Conservation (phyloP, 2,329 filamentous ascomycete species). For the Teratosphaeria epicoccoides region DNA sequence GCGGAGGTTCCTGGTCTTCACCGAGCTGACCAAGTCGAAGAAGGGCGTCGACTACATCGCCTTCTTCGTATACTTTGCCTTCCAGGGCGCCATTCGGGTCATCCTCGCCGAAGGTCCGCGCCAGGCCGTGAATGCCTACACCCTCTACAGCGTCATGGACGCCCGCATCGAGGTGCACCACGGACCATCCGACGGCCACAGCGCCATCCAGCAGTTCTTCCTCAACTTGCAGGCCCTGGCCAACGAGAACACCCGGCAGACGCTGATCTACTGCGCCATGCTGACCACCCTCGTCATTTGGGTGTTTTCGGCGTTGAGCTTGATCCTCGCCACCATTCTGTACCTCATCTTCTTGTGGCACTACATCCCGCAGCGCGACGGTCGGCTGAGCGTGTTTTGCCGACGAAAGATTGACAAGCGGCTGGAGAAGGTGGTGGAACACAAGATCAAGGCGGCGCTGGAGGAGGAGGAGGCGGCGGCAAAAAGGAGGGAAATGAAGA, state of each 20-base stretch:
- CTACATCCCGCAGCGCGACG: conserved; percentile 74
- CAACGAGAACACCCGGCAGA: conserved; percentile 63
- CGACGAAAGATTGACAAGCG: conserved; percentile 82
- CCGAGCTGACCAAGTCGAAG: conserved; percentile 79
- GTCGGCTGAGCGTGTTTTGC: conserved; percentile 74
- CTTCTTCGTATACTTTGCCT: conserved; percentile 80
- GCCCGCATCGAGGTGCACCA: conserved; percentile 58
- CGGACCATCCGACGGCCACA: conserved; percentile 43
- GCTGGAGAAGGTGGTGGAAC: conserved; percentile 71
- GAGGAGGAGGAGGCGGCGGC: conserved; percentile 56
- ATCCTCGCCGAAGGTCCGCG: conserved; percentile 86
- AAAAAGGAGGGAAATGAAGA: conserved; percentile 44
- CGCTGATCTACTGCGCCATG: conserved; percentile 80
- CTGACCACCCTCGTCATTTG: conserved; percentile 83
- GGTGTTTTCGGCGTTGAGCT: conserved; percentile 64
- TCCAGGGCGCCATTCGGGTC: conserved; percentile 75
- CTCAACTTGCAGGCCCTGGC: conserved; percentile 67
- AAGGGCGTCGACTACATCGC: conserved; percentile 86
- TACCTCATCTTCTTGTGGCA: conserved; percentile 88
- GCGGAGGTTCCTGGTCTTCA: conserved; percentile 84
- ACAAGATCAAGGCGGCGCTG: conserved; percentile 80
- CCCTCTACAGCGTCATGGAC: conserved; percentile 72
- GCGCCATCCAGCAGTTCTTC: conserved; percentile 65
- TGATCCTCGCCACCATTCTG: conserved; percentile 64
- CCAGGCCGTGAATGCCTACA: conserved; percentile 81